Conservation (phyloP, 257 asterid species). For the Catharanthus roseus region DNA sequence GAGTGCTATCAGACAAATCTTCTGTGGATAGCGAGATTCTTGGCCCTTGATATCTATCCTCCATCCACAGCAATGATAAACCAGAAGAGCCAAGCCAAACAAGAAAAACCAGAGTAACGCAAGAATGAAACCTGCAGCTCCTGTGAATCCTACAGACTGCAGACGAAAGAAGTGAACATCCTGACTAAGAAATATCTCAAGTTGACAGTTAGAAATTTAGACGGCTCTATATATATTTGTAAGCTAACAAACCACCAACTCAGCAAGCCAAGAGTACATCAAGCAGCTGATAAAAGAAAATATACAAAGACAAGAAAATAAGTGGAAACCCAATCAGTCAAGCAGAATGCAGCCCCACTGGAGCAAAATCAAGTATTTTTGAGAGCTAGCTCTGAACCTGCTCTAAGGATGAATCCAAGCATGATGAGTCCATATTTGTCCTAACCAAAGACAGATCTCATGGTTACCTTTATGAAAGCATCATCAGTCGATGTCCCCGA, state of each 20-base stretch:
- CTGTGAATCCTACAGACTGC: slow-evolving; percentile 94
- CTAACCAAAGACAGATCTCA: not conserved
- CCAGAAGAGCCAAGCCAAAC: slow-evolving; percentile 76
- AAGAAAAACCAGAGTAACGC: slow-evolving; percentile 73
- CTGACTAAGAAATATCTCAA: slow-evolving; percentile 6
- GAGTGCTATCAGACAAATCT: slow-evolving; percentile 64
- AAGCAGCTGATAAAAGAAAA: no score
- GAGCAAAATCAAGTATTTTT: not conserved
- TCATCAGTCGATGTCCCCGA: not conserved
- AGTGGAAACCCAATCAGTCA: not conserved
- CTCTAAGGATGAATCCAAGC: not conserved
- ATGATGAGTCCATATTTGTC: not conserved
- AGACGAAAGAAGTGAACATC: slow-evolving; percentile 15
- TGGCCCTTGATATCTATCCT: slow-evolving; percentile 45
- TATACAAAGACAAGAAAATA: no score
- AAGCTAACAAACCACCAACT: not conserved
- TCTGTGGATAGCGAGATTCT: slow-evolving; percentile 48
- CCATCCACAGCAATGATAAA: slow-evolving; percentile 76
- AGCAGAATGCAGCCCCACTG: not conserved
- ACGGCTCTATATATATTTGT: not conserved
- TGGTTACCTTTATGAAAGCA: not conserved
- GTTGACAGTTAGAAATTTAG: not conserved
- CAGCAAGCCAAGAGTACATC: not conserved
- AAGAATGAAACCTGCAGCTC: slow-evolving; percentile 65
- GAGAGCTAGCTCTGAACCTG: not conserved